Evolutionary conservation across 2,329 filamentous ascomycete species (phyloP).

Genomic region (Cercospora sp.): DNA sequence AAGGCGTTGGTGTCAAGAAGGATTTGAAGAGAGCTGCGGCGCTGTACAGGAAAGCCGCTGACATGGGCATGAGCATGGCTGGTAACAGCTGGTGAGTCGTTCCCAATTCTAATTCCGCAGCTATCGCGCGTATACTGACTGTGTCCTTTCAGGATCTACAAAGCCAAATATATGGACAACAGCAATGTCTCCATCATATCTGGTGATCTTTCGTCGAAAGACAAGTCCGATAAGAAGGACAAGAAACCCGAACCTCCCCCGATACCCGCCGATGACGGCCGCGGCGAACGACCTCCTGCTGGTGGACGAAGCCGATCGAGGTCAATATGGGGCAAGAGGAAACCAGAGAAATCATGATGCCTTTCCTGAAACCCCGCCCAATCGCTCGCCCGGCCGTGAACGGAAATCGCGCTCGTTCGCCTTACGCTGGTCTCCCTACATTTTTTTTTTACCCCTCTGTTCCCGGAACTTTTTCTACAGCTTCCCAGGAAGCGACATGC

Average conservation of each 20-base stretch:
- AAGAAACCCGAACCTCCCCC: conserved; percentile 24
- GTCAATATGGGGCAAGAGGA: conserved; percentile 24
- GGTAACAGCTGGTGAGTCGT: conserved; percentile 90
- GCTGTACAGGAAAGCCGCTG: conserved; percentile 86
- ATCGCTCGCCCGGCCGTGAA: neutral
- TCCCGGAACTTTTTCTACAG: neutral
- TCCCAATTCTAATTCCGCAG: neutral
- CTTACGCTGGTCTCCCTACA: neutral
- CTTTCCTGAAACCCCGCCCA: neutral
- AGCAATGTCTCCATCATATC: neutral
- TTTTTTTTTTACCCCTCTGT: neutral
- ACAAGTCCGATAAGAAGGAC: conserved; percentile 20
- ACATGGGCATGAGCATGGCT: conserved; percentile 94
- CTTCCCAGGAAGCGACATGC: neutral
- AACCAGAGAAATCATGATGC: conserved; percentile 10
- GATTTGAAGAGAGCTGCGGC: conserved; percentile 90
- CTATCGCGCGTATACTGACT: neutral
- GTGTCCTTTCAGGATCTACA: conserved; percentile 74
- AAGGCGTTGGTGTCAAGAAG: conserved; percentile 93
- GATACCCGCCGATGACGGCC: conserved; percentile 16
- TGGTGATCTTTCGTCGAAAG: neutral
- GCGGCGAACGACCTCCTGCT: conserved; percentile 8
- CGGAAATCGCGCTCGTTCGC: neutral
- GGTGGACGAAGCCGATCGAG: conserved; percentile 24
- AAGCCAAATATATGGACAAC: conserved; percentile 78